These are phyloP conservation scores for Populus davidiana DNA, from an alignment of 345 rosid genomes.

Conservation along the genomic window DNA sequence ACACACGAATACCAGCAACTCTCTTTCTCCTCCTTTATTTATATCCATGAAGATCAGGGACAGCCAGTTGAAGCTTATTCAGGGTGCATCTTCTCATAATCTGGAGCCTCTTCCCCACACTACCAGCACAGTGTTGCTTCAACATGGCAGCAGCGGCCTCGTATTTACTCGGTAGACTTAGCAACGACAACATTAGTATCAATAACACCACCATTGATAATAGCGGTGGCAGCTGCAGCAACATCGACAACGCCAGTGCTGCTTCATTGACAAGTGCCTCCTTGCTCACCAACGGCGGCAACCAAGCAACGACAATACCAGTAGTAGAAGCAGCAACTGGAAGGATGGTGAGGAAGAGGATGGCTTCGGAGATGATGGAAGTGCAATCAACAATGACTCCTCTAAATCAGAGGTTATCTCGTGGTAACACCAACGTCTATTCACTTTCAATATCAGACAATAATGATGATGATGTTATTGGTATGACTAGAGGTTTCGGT, in stretches of 20 bases:
- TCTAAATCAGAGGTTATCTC: constrained; percentile 30
- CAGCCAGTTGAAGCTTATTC: neutral
- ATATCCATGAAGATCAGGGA: constrained; percentile 10
- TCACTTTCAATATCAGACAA: neutral
- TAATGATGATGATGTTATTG: neutral
- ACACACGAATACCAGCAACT: neutral
- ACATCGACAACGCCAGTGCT: neutral
- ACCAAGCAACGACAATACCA: neutral
- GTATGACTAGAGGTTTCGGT: neutral
- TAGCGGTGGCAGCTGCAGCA: neutral
- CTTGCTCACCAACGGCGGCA: neutral
- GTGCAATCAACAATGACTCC: constrained; percentile 13
- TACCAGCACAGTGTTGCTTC: neutral
- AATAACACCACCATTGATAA: constrained; percentile 3
- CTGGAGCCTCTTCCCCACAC: neutral
- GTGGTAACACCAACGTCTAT: neutral
- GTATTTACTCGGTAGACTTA: neutral
- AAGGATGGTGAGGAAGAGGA: constrained; percentile 71
- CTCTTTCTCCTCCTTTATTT: neutral
- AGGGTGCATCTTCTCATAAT: neutral
- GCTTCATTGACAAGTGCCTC: neutral
- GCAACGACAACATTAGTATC: neutral
- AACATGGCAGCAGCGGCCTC: constrained; percentile 14
- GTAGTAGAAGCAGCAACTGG: neutral
- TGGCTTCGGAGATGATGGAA: constrained; percentile 76